A percentile compares a stretch with the other conserved stretches of the same genome.
These are phyloP conservation scores for Carex littledalei DNA, from an alignment of 176 grass and related monocot species.

Conservation along the genomic window DNA sequence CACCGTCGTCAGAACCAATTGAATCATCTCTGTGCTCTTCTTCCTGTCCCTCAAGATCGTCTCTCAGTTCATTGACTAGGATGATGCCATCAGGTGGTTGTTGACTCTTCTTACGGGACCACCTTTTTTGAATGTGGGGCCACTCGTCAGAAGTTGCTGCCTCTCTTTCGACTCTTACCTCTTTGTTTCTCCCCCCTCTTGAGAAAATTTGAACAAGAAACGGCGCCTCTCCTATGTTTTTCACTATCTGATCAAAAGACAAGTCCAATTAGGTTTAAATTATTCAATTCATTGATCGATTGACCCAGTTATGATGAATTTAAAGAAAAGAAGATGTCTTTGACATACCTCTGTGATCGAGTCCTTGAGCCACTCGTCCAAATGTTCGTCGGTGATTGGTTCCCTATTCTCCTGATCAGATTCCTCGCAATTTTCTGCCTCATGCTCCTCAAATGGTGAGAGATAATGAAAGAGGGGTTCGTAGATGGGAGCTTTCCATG, in stretches of 20 bases:
- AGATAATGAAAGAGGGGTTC: neutral
- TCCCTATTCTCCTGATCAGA: conserved; percentile 10
- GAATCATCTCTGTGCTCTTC: no score
- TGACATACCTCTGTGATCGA: conserved; percentile 32
- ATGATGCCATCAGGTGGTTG: conserved; percentile 78
- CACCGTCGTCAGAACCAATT: conserved; percentile 13
- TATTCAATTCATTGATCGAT: neutral
- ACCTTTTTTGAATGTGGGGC: conserved; percentile 46
- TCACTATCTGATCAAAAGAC: conserved; percentile 31
- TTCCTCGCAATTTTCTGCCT: neutral
- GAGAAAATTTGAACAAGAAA: conserved; percentile 23
- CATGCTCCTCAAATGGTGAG: neutral
- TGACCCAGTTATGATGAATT: neutral
- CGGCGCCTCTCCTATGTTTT: conserved; percentile 30
- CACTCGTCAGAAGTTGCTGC: conserved; percentile 43
- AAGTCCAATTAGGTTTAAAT: neutral
- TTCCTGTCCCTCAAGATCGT: conserved; percentile 4
- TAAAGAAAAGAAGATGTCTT: conserved; percentile 13
- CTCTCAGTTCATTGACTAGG: conserved; percentile 52
- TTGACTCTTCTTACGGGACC: conserved; percentile 25
- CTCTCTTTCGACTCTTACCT: conserved; percentile 52
- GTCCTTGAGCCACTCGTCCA: conserved; percentile 39
- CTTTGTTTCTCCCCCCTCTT: conserved; percentile 17
- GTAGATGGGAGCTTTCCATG: neutral
- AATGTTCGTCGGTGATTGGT: conserved; percentile 19